Base-by-base conservation (phyloP, 805 yeast species). In the Diddensiella transvaalensis region DNA sequence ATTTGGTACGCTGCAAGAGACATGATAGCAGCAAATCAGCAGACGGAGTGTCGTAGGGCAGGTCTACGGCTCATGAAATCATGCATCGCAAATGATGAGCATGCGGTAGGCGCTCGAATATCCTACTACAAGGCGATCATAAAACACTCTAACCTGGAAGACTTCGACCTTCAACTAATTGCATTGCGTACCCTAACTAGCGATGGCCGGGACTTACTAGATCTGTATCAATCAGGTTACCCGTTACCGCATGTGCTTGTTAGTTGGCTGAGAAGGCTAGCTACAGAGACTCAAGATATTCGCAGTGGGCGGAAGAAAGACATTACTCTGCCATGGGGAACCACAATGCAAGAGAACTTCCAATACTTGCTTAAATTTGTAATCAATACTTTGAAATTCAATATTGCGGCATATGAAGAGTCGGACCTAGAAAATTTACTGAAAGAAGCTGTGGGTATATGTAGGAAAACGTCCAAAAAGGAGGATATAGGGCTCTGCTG, bases 1-100 rank as follows among this genome's bases (percentile, higher is more conserved):
- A 72, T 87, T 1, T 87, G 96, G 96, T 79, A 82, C 61, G 66
- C 80, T 44, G 82, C 84, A 0, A 69, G 77, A 50, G 78, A 74
- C 44, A 64, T 83, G 61, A 71, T 85, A 44, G 68, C 68, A 4
- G 60, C 62, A 2, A 61, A 58, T 26, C 63, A 61, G n/a, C 58
- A 57, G 18, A 48, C 62, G 1, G 69, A 65, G 15, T 63, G 71
- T 2, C 66, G 83, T 22, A 65, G 74, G 26, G 74, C 76, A 1
- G 81, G 82, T 0, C 63, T 86, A 29, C 63, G 70, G 15, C 67
- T 88, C 21, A 62, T 86, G 58, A 59, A 65, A 4, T 70, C 72
- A 44, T 84, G 95, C 62, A 78, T 84, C 5, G 59, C 62, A 18
- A 68, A 73, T 32, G 80, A 79, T 50, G 82, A 79, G 37, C 57